A percentile compares a stretch with the other conserved stretches of the same genome.
These are phyloP conservation scores for Tuctoria greenei DNA, from an alignment of 176 grass and related monocot species.

Conservation along the genomic window DNA sequence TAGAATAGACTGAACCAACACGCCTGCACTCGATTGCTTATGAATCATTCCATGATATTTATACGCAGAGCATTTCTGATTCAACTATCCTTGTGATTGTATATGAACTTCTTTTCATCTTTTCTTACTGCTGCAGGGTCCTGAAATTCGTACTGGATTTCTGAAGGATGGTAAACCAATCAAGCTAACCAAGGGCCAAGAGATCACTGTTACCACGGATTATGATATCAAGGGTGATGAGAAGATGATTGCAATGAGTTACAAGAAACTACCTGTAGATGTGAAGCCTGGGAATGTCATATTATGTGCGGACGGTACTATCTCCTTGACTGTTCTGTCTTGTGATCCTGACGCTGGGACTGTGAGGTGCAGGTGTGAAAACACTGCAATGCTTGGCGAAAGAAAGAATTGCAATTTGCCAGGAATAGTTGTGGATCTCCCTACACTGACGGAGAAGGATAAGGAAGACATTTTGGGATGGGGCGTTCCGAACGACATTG, in stretches of 20 bases:
- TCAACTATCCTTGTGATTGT: background rate
- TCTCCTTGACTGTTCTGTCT: slow-evolving; percentile 71
- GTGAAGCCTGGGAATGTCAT: slow-evolving; percentile 86
- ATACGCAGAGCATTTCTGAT: background rate
- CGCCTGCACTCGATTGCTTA: background rate
- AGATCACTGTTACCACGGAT: slow-evolving; percentile 78
- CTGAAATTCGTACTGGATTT: slow-evolving; percentile 93
- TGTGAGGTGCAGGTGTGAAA: slow-evolving; percentile 83
- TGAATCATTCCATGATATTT: background rate
- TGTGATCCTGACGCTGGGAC: slow-evolving; percentile 77
- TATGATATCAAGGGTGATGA: slow-evolving; percentile 83
- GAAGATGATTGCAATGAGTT: slow-evolving; percentile 82
- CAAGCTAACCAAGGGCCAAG: slow-evolving; percentile 80
- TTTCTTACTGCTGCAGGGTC: slow-evolving; percentile 46
- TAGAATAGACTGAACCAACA: background rate
- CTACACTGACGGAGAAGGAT: too few species aligned
- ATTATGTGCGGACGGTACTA: slow-evolving; percentile 83
- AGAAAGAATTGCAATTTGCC: slow-evolving; percentile 76
- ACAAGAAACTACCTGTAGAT: slow-evolving; percentile 84
- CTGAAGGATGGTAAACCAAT: slow-evolving; percentile 80
- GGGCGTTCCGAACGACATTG: too few species aligned
- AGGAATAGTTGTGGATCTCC: too few species aligned
- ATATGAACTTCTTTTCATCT: background rate
- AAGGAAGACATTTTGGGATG: too few species aligned
- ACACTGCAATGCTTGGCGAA: slow-evolving; percentile 75